phyloP scores from a whole-genome alignment of 2,329 filamentous ascomycete species.

The Grosmannia huntii region DNA sequence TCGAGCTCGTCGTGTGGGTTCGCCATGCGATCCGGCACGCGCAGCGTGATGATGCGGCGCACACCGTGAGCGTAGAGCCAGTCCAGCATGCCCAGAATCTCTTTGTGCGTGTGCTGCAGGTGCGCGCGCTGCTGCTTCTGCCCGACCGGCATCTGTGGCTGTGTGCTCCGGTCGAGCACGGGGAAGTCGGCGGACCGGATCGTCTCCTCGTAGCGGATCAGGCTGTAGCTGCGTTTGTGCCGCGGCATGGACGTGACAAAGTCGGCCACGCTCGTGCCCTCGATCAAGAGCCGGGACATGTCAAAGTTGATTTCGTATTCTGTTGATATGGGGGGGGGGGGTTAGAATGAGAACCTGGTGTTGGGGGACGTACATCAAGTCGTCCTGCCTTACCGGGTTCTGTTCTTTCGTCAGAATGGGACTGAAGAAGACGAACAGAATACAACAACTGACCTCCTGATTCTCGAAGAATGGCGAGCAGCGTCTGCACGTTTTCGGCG shows the following conservation, averaged over 20 bases:
- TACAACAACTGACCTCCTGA: conserved; percentile 2
- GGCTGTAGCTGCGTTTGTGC: background rate
- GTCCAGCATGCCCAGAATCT: conserved; percentile 6
- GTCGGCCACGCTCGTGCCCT: conserved; percentile 2
- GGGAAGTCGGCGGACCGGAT: conserved; percentile 8
- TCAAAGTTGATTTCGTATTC: conserved; percentile 8
- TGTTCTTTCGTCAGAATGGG: background rate
- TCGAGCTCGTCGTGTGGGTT: conserved; percentile 8
- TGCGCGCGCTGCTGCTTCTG: background rate
- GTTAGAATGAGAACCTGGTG: background rate
- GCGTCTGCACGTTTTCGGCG: conserved; percentile 1
- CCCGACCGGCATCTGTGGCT: background rate
- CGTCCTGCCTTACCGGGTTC: background rate
- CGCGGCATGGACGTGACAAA: conserved; percentile 5
- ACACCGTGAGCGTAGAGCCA: conserved; percentile 5
- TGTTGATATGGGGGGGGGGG: background rate
- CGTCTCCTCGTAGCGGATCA: conserved; percentile 5
- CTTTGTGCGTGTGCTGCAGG: background rate
- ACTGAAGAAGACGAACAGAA: background rate
- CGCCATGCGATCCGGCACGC: conserved; percentile 6
- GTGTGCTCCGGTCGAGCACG: conserved; percentile 1
- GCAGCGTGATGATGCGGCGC: conserved; percentile 7
- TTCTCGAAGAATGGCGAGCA: conserved; percentile 4
- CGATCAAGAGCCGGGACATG: conserved; percentile 6
- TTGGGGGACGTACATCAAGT: background rate